Percentiles rank a stretch among this genome's conserved stretches.
Evolutionary conservation across 176 grass and related monocot genomes (phyloP).

Genomic region (Rhynchospora tenuis): DNA sequence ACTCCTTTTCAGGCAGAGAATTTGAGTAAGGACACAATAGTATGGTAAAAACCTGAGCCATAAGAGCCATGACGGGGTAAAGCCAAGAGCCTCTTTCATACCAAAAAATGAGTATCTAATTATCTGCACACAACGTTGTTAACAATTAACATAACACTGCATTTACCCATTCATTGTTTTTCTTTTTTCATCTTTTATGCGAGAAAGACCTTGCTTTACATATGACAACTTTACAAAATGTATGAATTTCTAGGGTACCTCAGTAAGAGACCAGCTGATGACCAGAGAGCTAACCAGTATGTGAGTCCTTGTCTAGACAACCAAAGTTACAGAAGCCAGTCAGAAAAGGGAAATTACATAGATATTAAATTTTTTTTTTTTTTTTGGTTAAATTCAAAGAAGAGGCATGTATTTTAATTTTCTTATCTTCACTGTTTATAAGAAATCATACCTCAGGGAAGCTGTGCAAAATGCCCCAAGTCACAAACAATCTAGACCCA

Average conservation of each 20-base stretch:
- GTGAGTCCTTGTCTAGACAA: conserved; percentile 47
- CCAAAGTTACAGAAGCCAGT: background rate
- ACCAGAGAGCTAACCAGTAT: conserved; percentile 71
- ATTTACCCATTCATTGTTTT: background rate
- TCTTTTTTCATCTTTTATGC: background rate
- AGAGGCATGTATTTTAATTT: background rate
- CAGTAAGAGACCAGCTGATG: conserved; percentile 94
- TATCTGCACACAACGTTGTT: conserved; percentile 35
- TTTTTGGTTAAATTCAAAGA: too few species aligned
- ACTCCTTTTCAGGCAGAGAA: background rate
- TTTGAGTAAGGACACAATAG: background rate
- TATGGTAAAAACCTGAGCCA: conserved; percentile 65
- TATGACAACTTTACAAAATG: background rate
- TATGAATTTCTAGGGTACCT: conserved; percentile 35
- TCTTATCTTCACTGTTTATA: background rate
- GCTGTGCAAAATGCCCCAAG: conserved; percentile 46
- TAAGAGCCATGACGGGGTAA: conserved; percentile 66
- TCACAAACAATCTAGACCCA: conserved; percentile 37
- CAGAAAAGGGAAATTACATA: background rate
- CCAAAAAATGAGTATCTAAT: conserved; percentile 96
- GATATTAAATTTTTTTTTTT: too few species aligned
- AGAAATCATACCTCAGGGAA: conserved; percentile 40
- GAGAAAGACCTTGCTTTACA: background rate
- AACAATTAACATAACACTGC: background rate
- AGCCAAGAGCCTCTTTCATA: conserved; percentile 74